These are phyloP conservation scores for Botrytis medusae DNA, from an alignment of 2,329 filamentous ascomycete genomes.

Conservation along the genomic window DNA sequence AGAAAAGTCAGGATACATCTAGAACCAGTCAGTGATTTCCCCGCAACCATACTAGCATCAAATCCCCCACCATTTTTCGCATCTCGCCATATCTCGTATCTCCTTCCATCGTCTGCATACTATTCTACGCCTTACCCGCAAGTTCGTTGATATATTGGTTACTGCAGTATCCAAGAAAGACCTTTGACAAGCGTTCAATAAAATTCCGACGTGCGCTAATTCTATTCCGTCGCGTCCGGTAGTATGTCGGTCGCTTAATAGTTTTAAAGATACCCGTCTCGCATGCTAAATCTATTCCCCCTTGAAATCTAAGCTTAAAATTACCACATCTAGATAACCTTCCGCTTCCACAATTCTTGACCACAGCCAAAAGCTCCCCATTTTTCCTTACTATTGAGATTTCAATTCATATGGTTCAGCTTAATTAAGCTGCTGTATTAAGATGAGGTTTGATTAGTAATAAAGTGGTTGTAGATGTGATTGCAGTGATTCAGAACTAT, in stretches of 20 bases:
- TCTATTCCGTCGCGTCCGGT: not conserved
- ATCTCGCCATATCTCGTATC: not conserved
- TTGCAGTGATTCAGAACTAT: no score
- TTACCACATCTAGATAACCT: no score
- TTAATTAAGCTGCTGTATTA: no score
- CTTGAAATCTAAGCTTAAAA: accelerated
- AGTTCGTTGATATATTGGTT: not conserved
- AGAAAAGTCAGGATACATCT: not conserved
- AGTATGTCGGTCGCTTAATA: accelerated
- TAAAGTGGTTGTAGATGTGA: no score
- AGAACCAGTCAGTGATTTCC: no score
- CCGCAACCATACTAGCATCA: no score
- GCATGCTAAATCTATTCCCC: not conserved
- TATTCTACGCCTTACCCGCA: not conserved
- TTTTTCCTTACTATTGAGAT: no score
- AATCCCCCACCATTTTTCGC: not conserved
- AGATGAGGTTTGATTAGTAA: no score
- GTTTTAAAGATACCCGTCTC: not conserved
- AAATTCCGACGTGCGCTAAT: not conserved
- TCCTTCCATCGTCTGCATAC: not conserved
- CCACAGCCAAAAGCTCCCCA: no score
- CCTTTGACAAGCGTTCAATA: not conserved
- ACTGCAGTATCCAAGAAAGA: not conserved
- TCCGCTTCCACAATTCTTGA: no score
- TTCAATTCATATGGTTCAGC: no score